These are phyloP conservation scores for Amaranthus cruentus DNA, from an alignment of 148 eudicot species.

Conservation along the genomic window DNA sequence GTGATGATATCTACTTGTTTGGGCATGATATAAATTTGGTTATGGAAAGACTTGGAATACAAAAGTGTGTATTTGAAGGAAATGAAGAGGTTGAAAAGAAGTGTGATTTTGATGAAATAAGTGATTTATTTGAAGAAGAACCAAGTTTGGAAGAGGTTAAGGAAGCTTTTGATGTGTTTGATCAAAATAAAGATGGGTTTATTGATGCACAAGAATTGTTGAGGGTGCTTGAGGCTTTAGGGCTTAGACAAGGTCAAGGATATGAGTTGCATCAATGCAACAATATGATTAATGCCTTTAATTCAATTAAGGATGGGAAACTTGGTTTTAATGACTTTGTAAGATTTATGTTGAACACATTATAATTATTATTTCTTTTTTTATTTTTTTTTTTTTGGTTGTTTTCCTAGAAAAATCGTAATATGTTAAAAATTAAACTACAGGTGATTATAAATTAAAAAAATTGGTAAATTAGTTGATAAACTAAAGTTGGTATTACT, in stretches of 20 bases:
- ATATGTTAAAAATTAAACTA: too few species aligned
- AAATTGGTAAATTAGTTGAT: too few species aligned
- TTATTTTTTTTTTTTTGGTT: too few species aligned
- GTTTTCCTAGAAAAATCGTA: too few species aligned
- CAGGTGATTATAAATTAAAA: too few species aligned
- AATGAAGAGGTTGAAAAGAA: slow-evolving; percentile 5
- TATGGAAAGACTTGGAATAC: slow-evolving; percentile 44
- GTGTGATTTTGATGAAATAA: slow-evolving; percentile 28
- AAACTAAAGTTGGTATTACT: too few species aligned
- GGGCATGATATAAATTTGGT: slow-evolving; percentile 36
- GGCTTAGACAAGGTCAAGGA: slow-evolving; percentile 44
- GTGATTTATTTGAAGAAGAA: slow-evolving; percentile 52
- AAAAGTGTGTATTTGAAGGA: slow-evolving; percentile 14
- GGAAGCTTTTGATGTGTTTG: slow-evolving; percentile 63
- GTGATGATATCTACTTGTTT: slow-evolving; percentile 18
- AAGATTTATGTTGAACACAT: slow-evolving; percentile 31
- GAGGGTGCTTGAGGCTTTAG: slow-evolving; percentile 45
- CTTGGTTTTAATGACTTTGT: slow-evolving; percentile 60
- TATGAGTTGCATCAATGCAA: slow-evolving; percentile 33
- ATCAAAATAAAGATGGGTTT: slow-evolving; percentile 66
- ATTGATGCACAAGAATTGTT: slow-evolving; percentile 59
- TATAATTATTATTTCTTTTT: slow-evolving; percentile 1
- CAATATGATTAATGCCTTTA: slow-evolving; percentile 46
- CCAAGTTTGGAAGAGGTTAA: slow-evolving; percentile 52
- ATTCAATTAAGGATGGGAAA: slow-evolving; percentile 42